A percentile compares a stretch with the other conserved stretches of the same genome.
phyloP scores from a whole-genome alignment of 345 rosid species.

The Gossypium rotundifolium region DNA sequence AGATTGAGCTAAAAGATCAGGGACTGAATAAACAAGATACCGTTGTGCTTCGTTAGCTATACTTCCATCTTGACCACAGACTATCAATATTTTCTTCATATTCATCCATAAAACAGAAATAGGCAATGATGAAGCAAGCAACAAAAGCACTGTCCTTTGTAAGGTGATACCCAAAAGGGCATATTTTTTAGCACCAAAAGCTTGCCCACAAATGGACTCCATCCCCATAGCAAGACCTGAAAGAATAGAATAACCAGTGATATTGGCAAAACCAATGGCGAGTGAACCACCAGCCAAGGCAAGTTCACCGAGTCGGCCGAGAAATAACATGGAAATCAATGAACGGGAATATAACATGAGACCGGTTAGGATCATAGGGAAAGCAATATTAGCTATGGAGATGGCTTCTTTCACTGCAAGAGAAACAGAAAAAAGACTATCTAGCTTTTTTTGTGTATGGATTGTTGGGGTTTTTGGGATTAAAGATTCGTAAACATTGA shows the following conservation, averaged over 20 bases:
- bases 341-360: slow-evolving; percentile 76
- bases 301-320: slow-evolving; percentile 62
- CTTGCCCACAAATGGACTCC: slow-evolving; percentile 90
- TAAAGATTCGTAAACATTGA: slow-evolving; percentile 12
- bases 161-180: slow-evolving; percentile 52
- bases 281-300: slow-evolving; percentile 84
- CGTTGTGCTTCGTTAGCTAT: slow-evolving; percentile 59
- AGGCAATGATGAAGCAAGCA: slow-evolving; percentile 54
- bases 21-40: slow-evolving; percentile 61
- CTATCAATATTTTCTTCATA: slow-evolving; percentile 50
- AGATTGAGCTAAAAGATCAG: slow-evolving; percentile 78
- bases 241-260: slow-evolving; percentile 80
- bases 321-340: slow-evolving; percentile 75
- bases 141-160: slow-evolving; percentile 59
- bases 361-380: slow-evolving; percentile 70
- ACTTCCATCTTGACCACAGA: slow-evolving; percentile 53
- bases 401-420: slow-evolving; percentile 39
- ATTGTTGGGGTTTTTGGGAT: slow-evolving; percentile 7
- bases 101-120: slow-evolving; percentile 69
- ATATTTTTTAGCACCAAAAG: slow-evolving; percentile 66
- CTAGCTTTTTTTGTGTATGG: slow-evolving; percentile 2
- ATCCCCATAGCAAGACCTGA: slow-evolving; percentile 89
- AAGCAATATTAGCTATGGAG: slow-evolving; percentile 48
- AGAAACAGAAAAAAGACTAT: slow-evolving; percentile 11
- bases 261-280: slow-evolving; percentile 81